Conservation (phyloP, 2,329 filamentous ascomycete species). For the Aspergillus ibericus region DNA sequence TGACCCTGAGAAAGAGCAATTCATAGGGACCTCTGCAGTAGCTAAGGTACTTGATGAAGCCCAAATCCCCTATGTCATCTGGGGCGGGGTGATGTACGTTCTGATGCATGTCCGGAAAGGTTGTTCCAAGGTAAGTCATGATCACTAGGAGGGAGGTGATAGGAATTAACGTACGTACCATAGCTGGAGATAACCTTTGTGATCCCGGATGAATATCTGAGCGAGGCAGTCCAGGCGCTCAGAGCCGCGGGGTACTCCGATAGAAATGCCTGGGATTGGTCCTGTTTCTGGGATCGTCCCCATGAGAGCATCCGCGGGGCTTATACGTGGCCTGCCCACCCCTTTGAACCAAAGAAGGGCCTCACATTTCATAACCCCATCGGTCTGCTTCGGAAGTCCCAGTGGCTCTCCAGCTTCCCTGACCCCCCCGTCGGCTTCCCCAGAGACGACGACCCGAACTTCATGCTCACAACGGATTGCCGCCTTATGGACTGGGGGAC, state of each 20-base stretch:
- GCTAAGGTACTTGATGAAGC: not conserved
- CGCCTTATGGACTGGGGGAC: not conserved
- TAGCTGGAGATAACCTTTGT: no score
- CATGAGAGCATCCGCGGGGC: no score
- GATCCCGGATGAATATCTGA: no score
- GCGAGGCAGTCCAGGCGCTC: no score
- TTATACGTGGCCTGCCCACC: no score
- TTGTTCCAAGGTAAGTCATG: not conserved
- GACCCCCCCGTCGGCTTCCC: not conserved
- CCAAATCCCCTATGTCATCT: not conserved
- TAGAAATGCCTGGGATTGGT: no score
- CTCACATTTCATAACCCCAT: not conserved
- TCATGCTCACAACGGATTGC: not conserved
- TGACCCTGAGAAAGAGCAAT: not conserved
- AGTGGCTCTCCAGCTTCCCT: not conserved
- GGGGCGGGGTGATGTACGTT: not conserved
- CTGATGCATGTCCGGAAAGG: not conserved
- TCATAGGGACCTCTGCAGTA: not conserved
- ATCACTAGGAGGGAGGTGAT: no score
- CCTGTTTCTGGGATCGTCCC: no score
- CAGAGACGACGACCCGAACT: not conserved
- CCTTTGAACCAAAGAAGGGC: no score
- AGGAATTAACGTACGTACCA: no score
- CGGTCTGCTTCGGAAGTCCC: not conserved
- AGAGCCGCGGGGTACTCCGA: no score